Evolutionary conservation across 371 early-diverging fungal genomes (phyloP).

Genomic region (Mortierella sp.): DNA sequence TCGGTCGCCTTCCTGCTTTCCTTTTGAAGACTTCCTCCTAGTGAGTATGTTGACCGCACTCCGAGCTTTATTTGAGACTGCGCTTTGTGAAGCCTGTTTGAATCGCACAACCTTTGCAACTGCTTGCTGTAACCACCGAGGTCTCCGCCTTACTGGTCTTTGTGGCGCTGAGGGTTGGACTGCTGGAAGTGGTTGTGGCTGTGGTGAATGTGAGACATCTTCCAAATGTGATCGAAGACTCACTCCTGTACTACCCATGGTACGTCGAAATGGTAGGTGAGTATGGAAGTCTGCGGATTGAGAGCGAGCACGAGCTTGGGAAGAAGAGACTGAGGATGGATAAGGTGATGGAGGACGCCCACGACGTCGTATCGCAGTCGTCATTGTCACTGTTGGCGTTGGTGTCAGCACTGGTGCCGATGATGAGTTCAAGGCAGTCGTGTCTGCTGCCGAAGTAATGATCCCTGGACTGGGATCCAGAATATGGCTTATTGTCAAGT

Average conservation of each 20-base stretch:
- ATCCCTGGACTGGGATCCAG: not conserved
- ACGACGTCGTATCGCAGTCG: not conserved
- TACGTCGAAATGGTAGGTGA: not conserved
- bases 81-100: not conserved
- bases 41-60: not conserved
- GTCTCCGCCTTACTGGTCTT: not conserved
- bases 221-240: not conserved
- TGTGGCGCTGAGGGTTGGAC: not conserved
- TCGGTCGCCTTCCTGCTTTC: not conserved
- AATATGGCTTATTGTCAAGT: not conserved
- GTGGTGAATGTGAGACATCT: not conserved
- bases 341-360: constrained; percentile 17
- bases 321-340: constrained; percentile 1
- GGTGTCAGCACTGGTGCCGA: not conserved
- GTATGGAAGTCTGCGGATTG: not conserved
- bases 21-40: not conserved
- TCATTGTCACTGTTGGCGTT: not conserved
- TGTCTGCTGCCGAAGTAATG: not conserved
- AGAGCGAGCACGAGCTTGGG: not conserved
- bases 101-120: not conserved
- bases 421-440: not conserved
- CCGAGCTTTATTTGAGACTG: constrained; percentile 2
- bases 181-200: not conserved
- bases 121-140: constrained; percentile 11
- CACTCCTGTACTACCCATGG: not conserved